phyloP scores from a whole-genome alignment of 345 rosid species.

The Eucalyptus coolabah region DNA sequence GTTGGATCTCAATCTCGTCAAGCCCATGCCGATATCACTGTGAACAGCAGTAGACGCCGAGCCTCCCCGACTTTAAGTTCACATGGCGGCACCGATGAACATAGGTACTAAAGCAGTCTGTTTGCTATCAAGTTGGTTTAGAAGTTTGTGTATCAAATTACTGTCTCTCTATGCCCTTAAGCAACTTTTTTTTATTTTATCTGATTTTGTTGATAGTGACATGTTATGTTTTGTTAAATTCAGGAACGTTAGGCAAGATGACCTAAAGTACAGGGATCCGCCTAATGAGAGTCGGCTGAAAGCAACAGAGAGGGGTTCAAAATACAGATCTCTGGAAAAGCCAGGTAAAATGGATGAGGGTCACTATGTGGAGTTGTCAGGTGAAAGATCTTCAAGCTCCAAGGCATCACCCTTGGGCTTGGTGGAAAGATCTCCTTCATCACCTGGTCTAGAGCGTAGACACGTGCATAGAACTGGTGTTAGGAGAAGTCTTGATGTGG shows the following conservation, averaged over 20 bases:
- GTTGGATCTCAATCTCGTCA: slow-evolving; percentile 61
- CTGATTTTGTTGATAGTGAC: neutral
- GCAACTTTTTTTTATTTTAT: neutral
- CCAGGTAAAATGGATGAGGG: slow-evolving; percentile 52
- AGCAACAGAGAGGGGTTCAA: slow-evolving; percentile 49
- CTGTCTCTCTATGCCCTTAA: neutral
- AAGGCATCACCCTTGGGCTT: slow-evolving; percentile 67
- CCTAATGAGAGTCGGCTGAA: slow-evolving; percentile 39
- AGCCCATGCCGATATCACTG: slow-evolving; percentile 19
- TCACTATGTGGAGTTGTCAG: slow-evolving; percentile 39
- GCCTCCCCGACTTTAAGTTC: slow-evolving; percentile 48
- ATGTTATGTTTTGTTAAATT: neutral
- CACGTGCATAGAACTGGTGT: slow-evolving; percentile 32
- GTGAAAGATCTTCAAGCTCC: slow-evolving; percentile 58
- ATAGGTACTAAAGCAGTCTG: slow-evolving; percentile 29
- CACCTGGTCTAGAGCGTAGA: slow-evolving; percentile 71
- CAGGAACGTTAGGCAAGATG: slow-evolving; percentile 49
- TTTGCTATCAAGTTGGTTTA: neutral
- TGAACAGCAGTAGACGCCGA: slow-evolving; percentile 19
- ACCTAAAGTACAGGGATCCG: slow-evolving; percentile 31
- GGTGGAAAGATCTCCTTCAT: slow-evolving; percentile 75
- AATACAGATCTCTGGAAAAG: slow-evolving; percentile 49
- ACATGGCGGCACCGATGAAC: slow-evolving; percentile 51
- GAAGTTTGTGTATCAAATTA: neutral
- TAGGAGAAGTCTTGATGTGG: slow-evolving; percentile 58